phyloP scores from a whole-genome alignment of 2,329 filamentous ascomycete species.

The Fusarium cyanostomum region DNA sequence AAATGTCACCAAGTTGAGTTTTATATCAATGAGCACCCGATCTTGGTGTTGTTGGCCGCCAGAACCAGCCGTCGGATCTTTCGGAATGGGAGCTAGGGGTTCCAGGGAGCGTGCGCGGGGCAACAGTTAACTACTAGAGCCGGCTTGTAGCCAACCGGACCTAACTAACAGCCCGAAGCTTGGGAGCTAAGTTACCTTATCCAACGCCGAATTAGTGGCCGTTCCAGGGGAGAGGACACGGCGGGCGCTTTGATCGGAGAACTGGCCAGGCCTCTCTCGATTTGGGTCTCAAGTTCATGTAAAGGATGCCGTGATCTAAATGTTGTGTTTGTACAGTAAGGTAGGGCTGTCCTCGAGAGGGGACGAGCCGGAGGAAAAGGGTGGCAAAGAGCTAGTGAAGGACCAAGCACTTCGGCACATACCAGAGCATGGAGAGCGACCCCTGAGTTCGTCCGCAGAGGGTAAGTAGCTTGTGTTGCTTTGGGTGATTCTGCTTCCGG shows the following conservation, averaged over 20 bases:
- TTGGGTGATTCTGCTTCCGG: conserved; percentile 35
- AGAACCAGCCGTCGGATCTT: not conserved
- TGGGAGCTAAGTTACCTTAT: not conserved
- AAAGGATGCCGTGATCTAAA: not conserved
- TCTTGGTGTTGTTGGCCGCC: conserved; percentile 6
- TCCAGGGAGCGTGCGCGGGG: conserved; percentile 5
- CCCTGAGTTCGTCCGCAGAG: conserved; percentile 1
- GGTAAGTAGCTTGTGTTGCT: conserved; percentile 12
- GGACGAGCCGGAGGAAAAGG: not conserved
- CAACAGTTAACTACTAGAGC: not conserved
- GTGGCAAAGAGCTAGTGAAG: conserved; percentile 8
- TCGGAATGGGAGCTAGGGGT: conserved; percentile 10
- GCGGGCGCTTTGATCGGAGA: conserved; percentile 1
- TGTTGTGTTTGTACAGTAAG: no score
- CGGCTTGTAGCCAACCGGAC: no score
- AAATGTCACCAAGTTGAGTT: not conserved
- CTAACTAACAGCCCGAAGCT: not conserved
- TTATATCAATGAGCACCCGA: not conserved
- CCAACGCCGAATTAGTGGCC: not conserved
- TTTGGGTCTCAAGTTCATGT: not conserved
- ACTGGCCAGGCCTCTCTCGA: not conserved
- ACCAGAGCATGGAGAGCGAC: conserved; percentile 11
- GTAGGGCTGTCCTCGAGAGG: no score
- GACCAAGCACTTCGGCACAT: conserved; percentile 15
- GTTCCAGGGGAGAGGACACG: not conserved